Base-by-base conservation (phyloP, 78 protist species). In the Dictyostelium citrinum region DNA sequence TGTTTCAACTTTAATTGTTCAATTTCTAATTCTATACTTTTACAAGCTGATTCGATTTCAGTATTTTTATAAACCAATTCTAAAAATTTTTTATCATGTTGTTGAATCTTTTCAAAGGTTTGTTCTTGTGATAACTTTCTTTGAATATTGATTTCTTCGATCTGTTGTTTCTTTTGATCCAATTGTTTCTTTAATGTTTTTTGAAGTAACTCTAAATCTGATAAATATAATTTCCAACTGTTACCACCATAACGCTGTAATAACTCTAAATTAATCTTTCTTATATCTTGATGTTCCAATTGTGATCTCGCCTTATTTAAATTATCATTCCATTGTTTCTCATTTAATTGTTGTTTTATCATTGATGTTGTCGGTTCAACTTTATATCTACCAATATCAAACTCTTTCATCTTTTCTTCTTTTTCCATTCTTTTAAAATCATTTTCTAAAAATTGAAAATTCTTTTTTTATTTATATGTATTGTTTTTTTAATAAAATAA, bases 251-350 rank as follows among this genome's bases (percentile, higher is more conserved):
- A 78, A 33, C 80, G 33, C 29, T 61, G 80, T 27, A 88, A 35
- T 58, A 88, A 72, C 27, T 88, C 84, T 41, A 88, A 58, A 67
- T 88, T 88, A 11, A 68, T 61, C 22, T 43, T 61, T 31, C 85
- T 20, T 22, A 82, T 61, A 29, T 88, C 93, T 78, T 88, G 93
- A 78, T 88, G 85, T 78, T 78, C 86, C n/a, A 20, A 43, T 35
- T 88, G 93, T 88, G 93, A 60, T 68, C 55, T 88, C 12, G 93
- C 93, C 45, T 78, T 88, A n/a, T 88, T 83, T 11, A 88, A 71
- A 5, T 39, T 12, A n/a, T 49, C 68, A 12, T 77, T 37, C 92
- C 93, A 78, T 29, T 64, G 72, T 35, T 60, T 85, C 2, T 39
- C 27, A 55, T 12, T 14, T 31, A 6, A 39, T 55, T 55, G 64